Conservation (phyloP, 2,329 filamentous ascomycete species). For the Aspergillus sp. region DNA sequence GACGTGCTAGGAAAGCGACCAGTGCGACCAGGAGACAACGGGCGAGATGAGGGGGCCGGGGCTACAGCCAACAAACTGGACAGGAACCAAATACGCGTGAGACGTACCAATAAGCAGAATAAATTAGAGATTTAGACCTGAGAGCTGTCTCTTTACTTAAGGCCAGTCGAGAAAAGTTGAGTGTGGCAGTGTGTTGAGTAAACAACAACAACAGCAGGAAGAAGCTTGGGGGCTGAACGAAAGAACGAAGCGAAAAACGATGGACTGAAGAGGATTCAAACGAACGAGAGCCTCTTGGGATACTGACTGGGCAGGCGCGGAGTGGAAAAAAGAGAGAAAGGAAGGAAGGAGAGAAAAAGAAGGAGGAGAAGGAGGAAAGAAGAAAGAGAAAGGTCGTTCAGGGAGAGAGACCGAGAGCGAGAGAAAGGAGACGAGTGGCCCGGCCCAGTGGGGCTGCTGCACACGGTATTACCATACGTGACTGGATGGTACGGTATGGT, state of each 20-base stretch:
- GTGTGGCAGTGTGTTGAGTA: not conserved
- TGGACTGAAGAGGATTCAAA: constrained; percentile 20
- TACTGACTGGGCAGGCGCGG: constrained; percentile 26
- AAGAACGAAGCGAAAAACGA: constrained; percentile 22
- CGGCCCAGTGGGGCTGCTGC: constrained; percentile 16
- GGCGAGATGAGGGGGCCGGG: too few relatives aligned
- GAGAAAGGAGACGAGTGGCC: constrained; percentile 23
- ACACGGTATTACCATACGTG: too few relatives aligned
- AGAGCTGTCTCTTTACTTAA: not conserved
- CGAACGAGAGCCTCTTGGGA: constrained; percentile 6
- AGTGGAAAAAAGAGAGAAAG: constrained; percentile 30
- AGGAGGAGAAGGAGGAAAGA: constrained; percentile 7
- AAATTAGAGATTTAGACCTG: constrained; percentile 4
- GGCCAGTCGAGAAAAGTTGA: not conserved
- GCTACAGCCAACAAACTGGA: not conserved
- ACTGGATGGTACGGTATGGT: too few relatives aligned
- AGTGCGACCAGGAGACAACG: not conserved
- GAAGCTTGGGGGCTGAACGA: constrained; percentile 20
- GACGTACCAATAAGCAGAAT: constrained; percentile 10
- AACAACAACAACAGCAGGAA: constrained; percentile 2
- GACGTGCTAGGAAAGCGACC: too few relatives aligned
- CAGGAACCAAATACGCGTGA: not conserved
- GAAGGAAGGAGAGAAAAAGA: constrained; percentile 13
- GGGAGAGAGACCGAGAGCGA: constrained; percentile 11
- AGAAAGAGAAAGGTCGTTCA: constrained; percentile 13